Evolutionary conservation across 2,329 filamentous ascomycete species (phyloP), one percentile per base, ranked within the genome.

Genomic region (Kalaharituber pfeilii): DNA sequence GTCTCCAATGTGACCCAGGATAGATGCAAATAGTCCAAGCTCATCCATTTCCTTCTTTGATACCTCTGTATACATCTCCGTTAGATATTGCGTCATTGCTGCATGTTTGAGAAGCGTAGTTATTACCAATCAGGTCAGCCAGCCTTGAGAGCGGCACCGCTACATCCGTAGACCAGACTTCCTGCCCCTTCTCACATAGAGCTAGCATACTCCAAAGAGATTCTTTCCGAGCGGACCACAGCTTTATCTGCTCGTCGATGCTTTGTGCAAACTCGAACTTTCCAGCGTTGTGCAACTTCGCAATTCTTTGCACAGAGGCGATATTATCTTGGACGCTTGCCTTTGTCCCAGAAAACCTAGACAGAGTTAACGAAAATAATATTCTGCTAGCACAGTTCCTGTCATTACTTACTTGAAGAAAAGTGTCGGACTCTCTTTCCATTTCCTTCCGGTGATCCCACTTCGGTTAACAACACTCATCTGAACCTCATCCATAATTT

Each of bases 401-500:
- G 29, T 20, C 15, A 22, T 7, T 36, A 28, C 74, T 63, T 89
- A 89, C 69, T 89, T 89, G 78, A 89, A 86, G 70, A 89, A 87
- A 5, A 89, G 72, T 0, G 84, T 88, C 0, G 85, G 83, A 1
- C 75, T 75, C 68, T 86, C 82, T 52, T 73, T 73, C 84, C 84
- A 89, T 7, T 68, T 69, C 57, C 80, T 77, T 30, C 73, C 72
- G 1, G 84, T 87, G 65, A 72, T 75, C 25, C 81, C 81, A 0
- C 80, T 77, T 26, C 75, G 71, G 69, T 81, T 80, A 69, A 81
- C 79, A 66, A 75, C 76, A 62, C 70, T 72, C 77, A 95, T 95
- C 71, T 94, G 87, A 55, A 87, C 82, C 66, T 94, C 87, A 69
- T 95, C 88, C 26, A 95, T 73, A 55, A 95, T 83, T 70, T 95